These are phyloP conservation scores for Filosporella fistucella DNA, from an alignment of 495 filamentous ascomycete genomes.

Conservation along the genomic window DNA sequence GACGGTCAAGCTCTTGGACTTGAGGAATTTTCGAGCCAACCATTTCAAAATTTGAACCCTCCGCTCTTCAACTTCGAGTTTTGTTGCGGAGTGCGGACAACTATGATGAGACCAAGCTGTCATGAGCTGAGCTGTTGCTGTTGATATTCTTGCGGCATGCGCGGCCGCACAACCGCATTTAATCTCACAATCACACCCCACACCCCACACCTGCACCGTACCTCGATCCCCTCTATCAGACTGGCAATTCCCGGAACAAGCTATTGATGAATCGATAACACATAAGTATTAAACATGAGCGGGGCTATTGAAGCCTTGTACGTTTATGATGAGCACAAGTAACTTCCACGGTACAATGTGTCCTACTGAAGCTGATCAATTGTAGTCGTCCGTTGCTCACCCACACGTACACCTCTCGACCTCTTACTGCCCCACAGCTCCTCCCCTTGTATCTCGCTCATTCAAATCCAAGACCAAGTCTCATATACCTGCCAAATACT, in stretches of 20 bases:
- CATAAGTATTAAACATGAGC: constrained; percentile 49
- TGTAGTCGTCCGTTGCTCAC: constrained; percentile 43
- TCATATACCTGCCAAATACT: constrained; percentile 77
- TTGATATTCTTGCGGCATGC: neutral
- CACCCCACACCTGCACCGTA: neutral
- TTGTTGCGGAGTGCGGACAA: neutral
- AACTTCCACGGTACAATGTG: constrained; percentile 19
- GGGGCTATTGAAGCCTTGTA: constrained; percentile 91
- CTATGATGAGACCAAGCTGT: neutral
- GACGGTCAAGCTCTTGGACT: constrained; percentile 10
- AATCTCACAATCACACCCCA: constrained; percentile 12
- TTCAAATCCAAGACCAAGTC: constrained; percentile 73
- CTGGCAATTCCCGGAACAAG: no score
- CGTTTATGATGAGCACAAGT: constrained; percentile 94
- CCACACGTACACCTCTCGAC: constrained; percentile 61
- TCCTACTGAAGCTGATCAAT: constrained; percentile 4
- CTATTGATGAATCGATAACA: constrained; percentile 25
- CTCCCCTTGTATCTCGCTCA: constrained; percentile 86
- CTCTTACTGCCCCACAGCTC: constrained; percentile 69
- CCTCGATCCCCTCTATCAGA: neutral
- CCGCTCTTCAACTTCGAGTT: neutral
- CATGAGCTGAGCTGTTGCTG: neutral
- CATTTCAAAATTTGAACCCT: neutral
- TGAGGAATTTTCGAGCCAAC: constrained; percentile 2
- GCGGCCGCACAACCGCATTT: constrained; percentile 18